Base-by-base conservation (phyloP, 495 filamentous ascomycete species). In the Acidomyces sp. region DNA sequence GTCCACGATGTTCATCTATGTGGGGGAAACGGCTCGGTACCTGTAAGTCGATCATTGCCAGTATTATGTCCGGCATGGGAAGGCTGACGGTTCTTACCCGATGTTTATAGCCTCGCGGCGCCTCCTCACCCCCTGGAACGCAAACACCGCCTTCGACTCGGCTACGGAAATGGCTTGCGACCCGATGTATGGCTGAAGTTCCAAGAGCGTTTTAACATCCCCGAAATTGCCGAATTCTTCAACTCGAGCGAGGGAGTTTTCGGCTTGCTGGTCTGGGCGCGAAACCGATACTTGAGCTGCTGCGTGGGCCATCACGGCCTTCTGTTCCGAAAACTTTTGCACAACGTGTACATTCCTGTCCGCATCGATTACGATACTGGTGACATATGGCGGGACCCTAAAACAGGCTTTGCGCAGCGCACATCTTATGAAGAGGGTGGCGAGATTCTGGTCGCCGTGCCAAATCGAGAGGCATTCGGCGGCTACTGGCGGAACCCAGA, bases 401-500 rank as follows among this genome's bases (percentile, higher is more conserved):
- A 23, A 45, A 53, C 28, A 35, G 59, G 23, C 43, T 55, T 46
- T 41, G 48, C 41, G 24, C 26, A 47, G 24, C 34, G 41, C 12
- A 33, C 29, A 4, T 82, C 0, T 85, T 53, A 87, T 2, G 90
- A 45, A 16, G 46, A 45, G 92, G 62, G 52, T 92, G 37, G 62
- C 92, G n/a, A 78, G 58, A 67, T 63, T 13, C 63, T 96, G 10
- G 78, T 90, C 34, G 56, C 77, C 0, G 53, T 61, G 1, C 67
- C 92, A 36, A 74, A 80, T 20, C 53, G 61, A 13, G 59, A 60
- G n/a, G 71, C 65, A 6, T 95, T 88, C 60, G 85, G 90, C 55
- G 88, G 88, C 0, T 96, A 96, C 53, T 92, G 77, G 56, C 72
- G 75, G 48, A 92, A 95, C 58, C 49, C 59, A 6, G 65, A 71